Conservation (phyloP, 257 asterid genomes). For the Fraxinus pennsylvanica region DNA sequence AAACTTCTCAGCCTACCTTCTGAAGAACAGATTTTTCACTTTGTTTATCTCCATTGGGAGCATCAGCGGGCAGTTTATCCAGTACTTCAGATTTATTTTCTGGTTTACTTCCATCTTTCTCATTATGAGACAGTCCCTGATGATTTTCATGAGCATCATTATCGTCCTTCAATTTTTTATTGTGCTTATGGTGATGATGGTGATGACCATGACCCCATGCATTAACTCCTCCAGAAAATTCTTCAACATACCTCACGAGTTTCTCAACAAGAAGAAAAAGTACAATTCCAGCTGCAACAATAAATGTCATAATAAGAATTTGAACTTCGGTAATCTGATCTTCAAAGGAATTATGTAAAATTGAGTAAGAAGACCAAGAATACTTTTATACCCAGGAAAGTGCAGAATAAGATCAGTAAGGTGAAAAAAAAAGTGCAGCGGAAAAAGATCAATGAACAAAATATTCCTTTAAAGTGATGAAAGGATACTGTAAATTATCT, state of each 20-base stretch:
- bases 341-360: not conserved
- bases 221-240: slow-evolving; percentile 61
- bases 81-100: slow-evolving; percentile 30
- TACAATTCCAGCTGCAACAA: slow-evolving; percentile 81
- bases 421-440: slow-evolving; percentile 19
- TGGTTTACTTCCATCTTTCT: slow-evolving; percentile 35
- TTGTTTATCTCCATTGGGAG: slow-evolving; percentile 35
- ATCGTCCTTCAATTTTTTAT: slow-evolving; percentile 52
- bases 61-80: slow-evolving; percentile 38
- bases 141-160: slow-evolving; percentile 43
- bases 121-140: slow-evolving; percentile 41
- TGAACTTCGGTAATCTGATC: not conserved
- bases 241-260: slow-evolving; percentile 90
- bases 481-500: slow-evolving; percentile 1
- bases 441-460: slow-evolving; percentile 6
- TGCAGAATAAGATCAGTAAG: not conserved
- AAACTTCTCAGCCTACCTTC: slow-evolving; percentile 60
- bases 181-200: slow-evolving; percentile 64
- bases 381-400: slow-evolving; percentile 11
- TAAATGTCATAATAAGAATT: slow-evolving; percentile 32
- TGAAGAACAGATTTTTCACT: slow-evolving; percentile 44
- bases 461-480: slow-evolving; percentile 9
- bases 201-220: slow-evolving; percentile 62
- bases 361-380: not conserved
- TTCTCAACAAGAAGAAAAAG: slow-evolving; percentile 91